Conservation (phyloP, 140 eudicot genomes). For the Anethum foeniculum region DNA sequence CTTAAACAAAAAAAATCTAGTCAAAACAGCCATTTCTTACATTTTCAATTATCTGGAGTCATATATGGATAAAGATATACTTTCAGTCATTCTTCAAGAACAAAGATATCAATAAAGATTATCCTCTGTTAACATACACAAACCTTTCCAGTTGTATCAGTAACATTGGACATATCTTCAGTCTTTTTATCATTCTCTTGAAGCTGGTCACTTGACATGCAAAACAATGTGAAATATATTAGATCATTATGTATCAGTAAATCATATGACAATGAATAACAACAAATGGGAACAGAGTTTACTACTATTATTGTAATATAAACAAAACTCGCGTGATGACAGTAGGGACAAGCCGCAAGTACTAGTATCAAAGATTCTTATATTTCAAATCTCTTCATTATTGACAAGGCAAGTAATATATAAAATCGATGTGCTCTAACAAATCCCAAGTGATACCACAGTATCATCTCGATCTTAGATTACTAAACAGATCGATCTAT, state of each 20-base stretch:
- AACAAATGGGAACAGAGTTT: not conserved
- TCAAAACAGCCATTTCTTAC: slow-evolving; percentile 3
- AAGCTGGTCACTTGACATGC: slow-evolving; percentile 31
- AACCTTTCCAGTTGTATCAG: slow-evolving; percentile 40
- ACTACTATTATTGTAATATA: not conserved
- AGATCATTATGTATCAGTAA: not conserved
- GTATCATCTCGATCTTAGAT: not conserved
- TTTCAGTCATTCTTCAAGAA: not conserved
- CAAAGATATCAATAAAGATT: not conserved
- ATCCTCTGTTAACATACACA: not conserved
- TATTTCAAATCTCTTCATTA: not conserved
- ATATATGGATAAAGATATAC: not conserved
- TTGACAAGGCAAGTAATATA: not conserved
- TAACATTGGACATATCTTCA: slow-evolving; percentile 24
- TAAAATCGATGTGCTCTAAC: not conserved
- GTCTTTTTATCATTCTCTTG: slow-evolving; percentile 34
- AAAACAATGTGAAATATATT: not conserved
- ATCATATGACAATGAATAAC: not conserved
- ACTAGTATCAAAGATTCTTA: not conserved
- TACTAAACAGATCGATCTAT: not conserved
- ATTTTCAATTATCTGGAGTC: not conserved
- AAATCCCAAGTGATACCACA: not conserved
- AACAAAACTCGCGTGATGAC: not conserved
- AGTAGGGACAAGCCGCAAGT: not conserved
- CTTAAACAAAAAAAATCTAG: not conserved